Conservation (phyloP, 2,329 filamentous ascomycete species). For the Massarina eburnea region DNA sequence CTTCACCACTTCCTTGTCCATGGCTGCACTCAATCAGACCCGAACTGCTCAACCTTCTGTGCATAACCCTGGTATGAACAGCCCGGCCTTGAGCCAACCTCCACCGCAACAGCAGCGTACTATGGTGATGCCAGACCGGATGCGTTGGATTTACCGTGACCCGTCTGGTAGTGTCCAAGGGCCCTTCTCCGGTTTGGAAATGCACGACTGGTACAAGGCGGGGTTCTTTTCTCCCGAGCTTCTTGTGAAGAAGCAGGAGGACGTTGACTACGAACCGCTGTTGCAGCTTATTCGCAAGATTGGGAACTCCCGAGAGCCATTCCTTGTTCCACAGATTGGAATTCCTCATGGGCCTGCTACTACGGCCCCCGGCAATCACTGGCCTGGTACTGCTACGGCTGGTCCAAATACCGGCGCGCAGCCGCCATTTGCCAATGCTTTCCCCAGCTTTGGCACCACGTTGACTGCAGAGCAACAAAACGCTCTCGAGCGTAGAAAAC, state of each 20-base stretch:
- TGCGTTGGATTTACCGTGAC: constrained; percentile 98
- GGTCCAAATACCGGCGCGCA: constrained; percentile 52
- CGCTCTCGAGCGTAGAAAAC: constrained; percentile 91
- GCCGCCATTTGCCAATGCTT: constrained; percentile 88
- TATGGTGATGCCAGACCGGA: constrained; percentile 99
- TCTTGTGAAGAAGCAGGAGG: constrained; percentile 91
- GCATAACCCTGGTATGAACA: constrained; percentile 44
- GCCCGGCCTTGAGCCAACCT: constrained; percentile 66
- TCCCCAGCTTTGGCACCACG: constrained; percentile 95
- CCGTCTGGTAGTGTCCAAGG: constrained; percentile 90
- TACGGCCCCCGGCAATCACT: constrained; percentile 48
- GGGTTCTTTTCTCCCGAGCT: constrained; percentile 96
- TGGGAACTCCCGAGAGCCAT: constrained; percentile 95
- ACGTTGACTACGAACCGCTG: constrained; percentile 89
- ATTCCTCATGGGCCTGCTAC: constrained; percentile 81
- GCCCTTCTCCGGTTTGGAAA: constrained; percentile 93
- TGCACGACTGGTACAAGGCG: constrained; percentile 99
- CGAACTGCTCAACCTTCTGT: constrained; percentile 34
- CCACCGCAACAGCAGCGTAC: constrained; percentile 72
- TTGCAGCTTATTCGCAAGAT: constrained; percentile 94
- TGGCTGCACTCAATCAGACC: constrained; percentile 35
- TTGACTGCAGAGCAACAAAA: constrained; percentile 98
- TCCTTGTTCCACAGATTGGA: constrained; percentile 95
- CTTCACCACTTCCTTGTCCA: constrained; percentile 34
- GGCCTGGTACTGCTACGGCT: constrained; percentile 45